Evolutionary conservation across 148 eudicot genomes (phyloP).

Genomic region (Cornus controversa): DNA sequence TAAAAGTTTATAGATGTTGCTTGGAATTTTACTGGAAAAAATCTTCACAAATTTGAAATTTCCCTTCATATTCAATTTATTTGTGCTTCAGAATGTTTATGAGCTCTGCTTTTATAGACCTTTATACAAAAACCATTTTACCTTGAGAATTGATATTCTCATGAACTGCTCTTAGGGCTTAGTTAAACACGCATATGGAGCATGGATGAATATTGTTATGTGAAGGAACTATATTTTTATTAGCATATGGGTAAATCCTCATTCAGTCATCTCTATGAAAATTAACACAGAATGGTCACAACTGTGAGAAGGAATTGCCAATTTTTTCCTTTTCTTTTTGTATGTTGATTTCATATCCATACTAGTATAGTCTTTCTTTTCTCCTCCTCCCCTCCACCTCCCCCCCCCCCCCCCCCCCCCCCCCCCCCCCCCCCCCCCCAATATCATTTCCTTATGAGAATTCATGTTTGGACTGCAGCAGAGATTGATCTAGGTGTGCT

Average conservation of each 20-base stretch:
- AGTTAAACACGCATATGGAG: background rate
- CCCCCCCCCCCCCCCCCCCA: too few relatives aligned
- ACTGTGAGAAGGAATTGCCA: background rate
- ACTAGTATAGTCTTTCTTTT: too few relatives aligned
- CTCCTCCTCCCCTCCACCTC: too few relatives aligned
- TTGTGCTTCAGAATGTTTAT: too few relatives aligned
- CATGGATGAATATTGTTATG: background rate
- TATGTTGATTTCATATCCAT: background rate
- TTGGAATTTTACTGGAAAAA: too few relatives aligned
- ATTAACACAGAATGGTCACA: background rate
- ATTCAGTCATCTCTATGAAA: background rate
- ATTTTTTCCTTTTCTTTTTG: background rate
- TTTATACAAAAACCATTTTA: background rate
- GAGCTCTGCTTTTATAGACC: too few relatives aligned
- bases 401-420: too few relatives aligned
- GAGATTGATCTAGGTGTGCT: background rate
- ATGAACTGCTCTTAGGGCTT: background rate
- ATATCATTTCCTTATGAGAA: constrained; percentile 3
- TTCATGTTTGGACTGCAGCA: background rate
- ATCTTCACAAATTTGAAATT: too few relatives aligned
- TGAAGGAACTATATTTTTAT: background rate
- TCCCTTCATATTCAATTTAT: too few relatives aligned
- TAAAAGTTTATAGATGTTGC: too few relatives aligned
- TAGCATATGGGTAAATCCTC: background rate
- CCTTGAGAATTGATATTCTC: background rate